Evolutionary conservation across 2,329 filamentous ascomycete species (phyloP).

Genomic region (Blastomyces percursus): DNA sequence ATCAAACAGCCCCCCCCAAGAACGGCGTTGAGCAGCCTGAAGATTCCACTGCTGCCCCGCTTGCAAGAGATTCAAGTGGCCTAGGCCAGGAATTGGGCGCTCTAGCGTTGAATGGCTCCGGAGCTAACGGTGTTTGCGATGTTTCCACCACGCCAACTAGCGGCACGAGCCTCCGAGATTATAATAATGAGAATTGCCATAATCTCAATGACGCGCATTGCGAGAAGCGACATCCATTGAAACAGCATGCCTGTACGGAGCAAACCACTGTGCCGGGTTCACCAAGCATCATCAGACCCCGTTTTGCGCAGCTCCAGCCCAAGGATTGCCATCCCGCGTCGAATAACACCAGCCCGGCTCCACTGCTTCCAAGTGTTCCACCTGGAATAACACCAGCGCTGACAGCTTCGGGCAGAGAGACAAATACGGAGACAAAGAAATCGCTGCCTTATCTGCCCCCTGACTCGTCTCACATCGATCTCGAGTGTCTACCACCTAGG

Average conservation of each 20-base stretch:
- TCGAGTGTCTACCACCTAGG: slow-evolving; percentile 13
- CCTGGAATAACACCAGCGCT: not conserved
- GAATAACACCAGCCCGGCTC: slow-evolving; percentile 1
- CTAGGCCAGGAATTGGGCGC: not conserved
- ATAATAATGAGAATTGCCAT: not conserved
- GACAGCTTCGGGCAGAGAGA: not conserved
- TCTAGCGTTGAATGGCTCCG: not conserved
- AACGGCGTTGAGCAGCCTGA: not conserved
- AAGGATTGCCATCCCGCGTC: not conserved
- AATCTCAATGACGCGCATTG: not conserved
- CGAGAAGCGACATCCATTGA: not conserved
- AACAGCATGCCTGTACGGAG: not conserved
- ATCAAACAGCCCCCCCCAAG: not conserved
- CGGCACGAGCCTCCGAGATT: not conserved
- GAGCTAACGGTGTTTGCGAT: not conserved
- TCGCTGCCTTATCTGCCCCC: not conserved
- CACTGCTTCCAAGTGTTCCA: not conserved
- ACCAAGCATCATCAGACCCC: not conserved
- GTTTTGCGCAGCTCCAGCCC: not conserved
- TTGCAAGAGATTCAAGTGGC: not conserved
- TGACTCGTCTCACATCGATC: slow-evolving; percentile 11
- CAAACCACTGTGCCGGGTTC: not conserved
- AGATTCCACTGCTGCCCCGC: not conserved
- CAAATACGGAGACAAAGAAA: slow-evolving; percentile 2
- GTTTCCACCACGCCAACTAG: not conserved